phyloP scores from a whole-genome alignment of 768 basidiomycete species.

The Tylopilus sp. region DNA sequence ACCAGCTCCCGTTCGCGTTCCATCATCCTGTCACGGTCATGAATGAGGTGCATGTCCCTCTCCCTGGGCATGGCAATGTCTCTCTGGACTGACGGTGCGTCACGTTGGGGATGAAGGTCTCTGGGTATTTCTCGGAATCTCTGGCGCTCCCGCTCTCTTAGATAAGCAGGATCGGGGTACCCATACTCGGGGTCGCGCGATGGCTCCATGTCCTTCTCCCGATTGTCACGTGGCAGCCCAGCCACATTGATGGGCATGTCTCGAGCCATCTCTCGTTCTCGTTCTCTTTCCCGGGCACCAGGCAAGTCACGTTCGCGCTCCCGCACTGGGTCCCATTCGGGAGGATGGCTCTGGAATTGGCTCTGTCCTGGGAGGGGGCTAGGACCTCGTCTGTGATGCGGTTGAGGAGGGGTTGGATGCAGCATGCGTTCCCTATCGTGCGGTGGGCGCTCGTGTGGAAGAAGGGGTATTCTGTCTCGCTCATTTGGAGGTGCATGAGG shows the following conservation, averaged over 20 bases:
- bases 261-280: constrained; percentile 23
- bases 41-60: constrained; percentile 15
- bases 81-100: constrained; percentile 15
- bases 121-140: constrained; percentile 16
- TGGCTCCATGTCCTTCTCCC: constrained; percentile 25
- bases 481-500: constrained; percentile 22
- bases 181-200: constrained; percentile 24
- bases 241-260: constrained; percentile 15
- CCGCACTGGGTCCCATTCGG: constrained; percentile 26
- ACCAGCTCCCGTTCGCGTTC: constrained; percentile 23
- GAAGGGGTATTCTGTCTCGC: constrained; percentile 24
- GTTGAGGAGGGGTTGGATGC: constrained; percentile 23
- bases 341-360: constrained; percentile 28
- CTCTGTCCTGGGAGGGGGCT: constrained; percentile 28
- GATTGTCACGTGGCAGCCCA: constrained; percentile 24
- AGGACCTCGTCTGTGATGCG: constrained; percentile 20
- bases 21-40: constrained; percentile 24
- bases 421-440: constrained; percentile 29
- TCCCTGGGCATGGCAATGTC: constrained; percentile 25
- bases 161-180: constrained; percentile 22
- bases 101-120: constrained; percentile 24
- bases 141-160: constrained; percentile 25
- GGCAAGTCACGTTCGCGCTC: constrained; percentile 24
- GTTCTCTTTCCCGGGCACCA: constrained; percentile 23
- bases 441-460: constrained; percentile 21